Conservation (phyloP, 2,329 filamentous ascomycete species). For the Fusarium chuoi region DNA sequence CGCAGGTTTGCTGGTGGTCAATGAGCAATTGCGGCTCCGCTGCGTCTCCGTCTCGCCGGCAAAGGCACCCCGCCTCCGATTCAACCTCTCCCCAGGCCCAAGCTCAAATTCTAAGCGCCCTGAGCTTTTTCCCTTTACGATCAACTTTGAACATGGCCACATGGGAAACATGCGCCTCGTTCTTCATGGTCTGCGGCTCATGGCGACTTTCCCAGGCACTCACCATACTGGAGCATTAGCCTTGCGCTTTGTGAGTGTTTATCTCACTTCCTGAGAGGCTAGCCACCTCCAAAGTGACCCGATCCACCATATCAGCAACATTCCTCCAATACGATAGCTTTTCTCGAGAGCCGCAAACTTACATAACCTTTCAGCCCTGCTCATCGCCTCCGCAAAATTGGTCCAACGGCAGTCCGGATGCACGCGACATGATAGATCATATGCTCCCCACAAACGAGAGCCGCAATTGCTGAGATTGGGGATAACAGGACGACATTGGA, state of each 20-base stretch:
- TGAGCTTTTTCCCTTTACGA: not conserved
- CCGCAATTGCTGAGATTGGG: slow-evolving; percentile 38
- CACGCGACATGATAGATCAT: slow-evolving; percentile 24
- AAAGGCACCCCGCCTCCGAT: slow-evolving; percentile 24
- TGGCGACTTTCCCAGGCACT: not conserved
- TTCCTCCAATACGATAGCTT: not conserved
- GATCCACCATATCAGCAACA: not conserved
- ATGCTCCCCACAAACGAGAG: slow-evolving; percentile 30
- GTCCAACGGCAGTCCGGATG: slow-evolving; percentile 3
- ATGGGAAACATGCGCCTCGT: slow-evolving; percentile 1
- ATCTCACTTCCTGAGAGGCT: not conserved
- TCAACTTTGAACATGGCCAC: not conserved
- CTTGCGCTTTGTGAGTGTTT: not conserved
- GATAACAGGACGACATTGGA: slow-evolving; percentile 1
- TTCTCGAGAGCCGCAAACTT: slow-evolving; percentile 8
- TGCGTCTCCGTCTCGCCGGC: slow-evolving; percentile 43
- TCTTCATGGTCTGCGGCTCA: not conserved
- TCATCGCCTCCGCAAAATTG: not conserved
- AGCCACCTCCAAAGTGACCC: not conserved
- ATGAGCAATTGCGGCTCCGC: slow-evolving; percentile 44
- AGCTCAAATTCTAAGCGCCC: slow-evolving; percentile 1
- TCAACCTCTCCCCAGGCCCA: slow-evolving; percentile 16
- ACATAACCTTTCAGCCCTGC: slow-evolving; percentile 10
- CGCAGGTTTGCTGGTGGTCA: slow-evolving; percentile 31
- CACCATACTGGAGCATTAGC: not conserved